Conservation (phyloP, 2,329 filamentous ascomycete species). For the Coniochaeta sp. region DNA sequence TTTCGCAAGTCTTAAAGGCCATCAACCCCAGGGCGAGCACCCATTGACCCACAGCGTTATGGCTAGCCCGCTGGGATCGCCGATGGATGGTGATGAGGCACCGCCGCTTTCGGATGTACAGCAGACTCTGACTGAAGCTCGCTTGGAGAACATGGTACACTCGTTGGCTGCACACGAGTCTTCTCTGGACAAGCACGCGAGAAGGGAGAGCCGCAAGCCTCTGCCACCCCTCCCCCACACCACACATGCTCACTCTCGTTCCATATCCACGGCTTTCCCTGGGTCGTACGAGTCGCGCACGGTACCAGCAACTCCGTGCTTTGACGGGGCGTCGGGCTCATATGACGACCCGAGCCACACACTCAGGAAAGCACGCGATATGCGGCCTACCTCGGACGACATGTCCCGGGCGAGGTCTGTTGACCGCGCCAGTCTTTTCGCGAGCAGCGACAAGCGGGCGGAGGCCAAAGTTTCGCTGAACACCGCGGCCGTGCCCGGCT, state of each 20-base stretch:
- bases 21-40: conserved; percentile 51
- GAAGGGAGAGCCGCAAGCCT: conserved; percentile 20
- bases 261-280: conserved; percentile 35
- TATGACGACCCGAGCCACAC: conserved; percentile 35
- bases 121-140: conserved; percentile 6
- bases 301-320: conserved; percentile 28
- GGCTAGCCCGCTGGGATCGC: conserved; percentile 54
- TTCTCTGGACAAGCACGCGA: not conserved
- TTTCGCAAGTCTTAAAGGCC: conserved; percentile 32
- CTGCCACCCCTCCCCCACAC: conserved; percentile 19
- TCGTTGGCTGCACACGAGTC: not conserved
- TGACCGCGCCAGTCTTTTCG: conserved; percentile 48
- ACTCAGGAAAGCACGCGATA: conserved; percentile 32
- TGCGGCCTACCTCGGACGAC: conserved; percentile 32
- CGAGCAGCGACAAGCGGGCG: conserved; percentile 55
- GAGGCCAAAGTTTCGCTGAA: conserved; percentile 58
- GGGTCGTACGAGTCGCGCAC: conserved; percentile 23
- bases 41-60: conserved; percentile 69
- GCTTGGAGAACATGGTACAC: not conserved
- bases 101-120: conserved; percentile 10
- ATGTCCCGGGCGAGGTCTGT: conserved; percentile 52
- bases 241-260: conserved; percentile 36
- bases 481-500: conserved; percentile 55
- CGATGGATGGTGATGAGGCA: conserved; percentile 15
- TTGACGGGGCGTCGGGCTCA: conserved; percentile 16